These are phyloP conservation scores for Entrophospora sp. DNA, from an alignment of 192 early-diverging fungal species.

Conservation along the genomic window DNA sequence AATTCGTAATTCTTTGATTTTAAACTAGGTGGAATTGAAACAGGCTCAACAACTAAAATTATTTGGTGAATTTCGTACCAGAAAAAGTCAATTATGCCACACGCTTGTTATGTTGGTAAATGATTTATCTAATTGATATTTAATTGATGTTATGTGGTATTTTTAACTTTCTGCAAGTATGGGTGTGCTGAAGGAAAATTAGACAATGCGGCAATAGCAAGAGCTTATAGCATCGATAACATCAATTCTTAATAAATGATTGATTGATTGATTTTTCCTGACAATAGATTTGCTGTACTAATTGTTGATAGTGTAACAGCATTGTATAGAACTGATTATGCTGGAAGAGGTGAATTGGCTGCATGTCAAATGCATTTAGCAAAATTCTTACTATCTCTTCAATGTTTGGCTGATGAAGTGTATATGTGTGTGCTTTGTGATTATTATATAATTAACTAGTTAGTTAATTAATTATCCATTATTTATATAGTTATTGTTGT, in stretches of 20 bases:
- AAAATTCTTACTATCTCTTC: slow-evolving; percentile 74
- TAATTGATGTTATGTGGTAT: too few relatives aligned
- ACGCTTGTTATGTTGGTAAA: slow-evolving; percentile 92
- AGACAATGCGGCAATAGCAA: slow-evolving; percentile 90
- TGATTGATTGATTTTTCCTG: too few relatives aligned
- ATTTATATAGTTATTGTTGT: slow-evolving; percentile 79
- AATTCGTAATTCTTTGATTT: too few relatives aligned
- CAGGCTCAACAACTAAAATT: slow-evolving; percentile 94
- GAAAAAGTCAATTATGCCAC: slow-evolving; percentile 96
- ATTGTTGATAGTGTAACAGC: slow-evolving; percentile 91
- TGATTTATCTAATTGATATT: too few relatives aligned
- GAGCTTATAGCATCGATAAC: slow-evolving; percentile 94
- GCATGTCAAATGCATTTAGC: slow-evolving; percentile 94
- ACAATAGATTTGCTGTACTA: slow-evolving; percentile 62
- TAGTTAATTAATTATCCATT: background rate
- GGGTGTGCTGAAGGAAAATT: slow-evolving; percentile 93
- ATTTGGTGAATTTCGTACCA: slow-evolving; percentile 97
- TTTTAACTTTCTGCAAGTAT: too few relatives aligned
- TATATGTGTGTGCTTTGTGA: background rate
- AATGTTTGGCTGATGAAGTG: slow-evolving; percentile 87
- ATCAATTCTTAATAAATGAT: too few relatives aligned
- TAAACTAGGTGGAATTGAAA: slow-evolving; percentile 79
- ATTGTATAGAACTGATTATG: slow-evolving; percentile 94
- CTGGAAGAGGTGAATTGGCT: slow-evolving; percentile 89
- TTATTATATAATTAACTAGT: background rate